phyloP scores from a whole-genome alignment of 2,329 filamentous ascomycete genomes.

The Lasiodiplodia gonubiensis region DNA sequence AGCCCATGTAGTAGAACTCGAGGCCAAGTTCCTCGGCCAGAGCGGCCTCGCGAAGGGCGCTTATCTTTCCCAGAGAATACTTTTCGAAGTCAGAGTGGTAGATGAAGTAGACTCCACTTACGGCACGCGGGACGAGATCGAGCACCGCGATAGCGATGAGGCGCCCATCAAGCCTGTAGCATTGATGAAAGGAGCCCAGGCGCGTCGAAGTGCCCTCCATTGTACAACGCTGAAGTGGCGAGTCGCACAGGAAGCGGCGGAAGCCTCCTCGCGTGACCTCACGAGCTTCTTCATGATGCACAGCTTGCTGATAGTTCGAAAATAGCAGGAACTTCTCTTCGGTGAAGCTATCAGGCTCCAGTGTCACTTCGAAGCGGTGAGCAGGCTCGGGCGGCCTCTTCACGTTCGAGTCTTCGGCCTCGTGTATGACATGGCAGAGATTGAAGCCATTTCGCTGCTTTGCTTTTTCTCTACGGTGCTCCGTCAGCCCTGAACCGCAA shows the following conservation, averaged over 20 bases:
- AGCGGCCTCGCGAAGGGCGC: constrained; percentile 74
- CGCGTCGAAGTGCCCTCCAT: constrained; percentile 46
- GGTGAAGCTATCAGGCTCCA: constrained; percentile 73
- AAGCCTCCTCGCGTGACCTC: constrained; percentile 69
- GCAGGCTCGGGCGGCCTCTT: constrained; percentile 67
- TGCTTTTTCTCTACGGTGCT: constrained; percentile 57
- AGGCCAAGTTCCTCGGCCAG: constrained; percentile 73
- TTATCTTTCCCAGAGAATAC: constrained; percentile 75
- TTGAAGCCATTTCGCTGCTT: constrained; percentile 71
- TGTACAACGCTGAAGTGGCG: constrained; percentile 64
- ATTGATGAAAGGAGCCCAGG: constrained; percentile 80
- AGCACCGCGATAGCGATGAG: constrained; percentile 78
- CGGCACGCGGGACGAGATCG: constrained; percentile 75
- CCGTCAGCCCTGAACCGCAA: constrained; percentile 14
- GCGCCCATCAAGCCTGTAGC: constrained; percentile 77
- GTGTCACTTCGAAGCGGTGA: constrained; percentile 70
- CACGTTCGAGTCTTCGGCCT: constrained; percentile 64
- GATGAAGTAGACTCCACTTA: constrained; percentile 83
- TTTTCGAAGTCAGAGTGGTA: constrained; percentile 77
- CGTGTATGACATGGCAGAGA: constrained; percentile 70
- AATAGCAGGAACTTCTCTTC: constrained; percentile 77
- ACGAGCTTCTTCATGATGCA: constrained; percentile 69
- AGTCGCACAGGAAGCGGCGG: constrained; percentile 74
- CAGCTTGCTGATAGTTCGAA: constrained; percentile 74
- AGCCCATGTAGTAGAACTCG: constrained; percentile 81